Evolutionary conservation across 1,139 yeast genomes (phyloP).

Genomic region (Candida frijolesensis): DNA sequence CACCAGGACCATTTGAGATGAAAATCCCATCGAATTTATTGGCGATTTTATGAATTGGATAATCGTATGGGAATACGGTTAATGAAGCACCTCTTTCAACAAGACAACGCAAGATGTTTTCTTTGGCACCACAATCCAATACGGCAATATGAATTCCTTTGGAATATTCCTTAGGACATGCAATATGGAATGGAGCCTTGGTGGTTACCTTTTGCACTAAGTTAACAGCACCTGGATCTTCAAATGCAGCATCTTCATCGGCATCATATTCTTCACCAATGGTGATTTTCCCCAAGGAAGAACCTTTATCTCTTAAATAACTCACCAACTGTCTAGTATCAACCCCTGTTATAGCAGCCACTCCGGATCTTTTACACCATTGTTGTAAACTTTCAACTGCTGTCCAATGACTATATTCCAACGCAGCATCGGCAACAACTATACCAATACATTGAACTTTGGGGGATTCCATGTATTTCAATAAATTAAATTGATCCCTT

Average conservation of each 20-base stretch:
- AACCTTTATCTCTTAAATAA: constrained; percentile 92
- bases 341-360: constrained; percentile 95
- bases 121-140: constrained; percentile 97
- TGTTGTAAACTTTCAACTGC: constrained; percentile 93
- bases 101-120: constrained; percentile 89
- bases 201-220: constrained; percentile 94
- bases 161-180: constrained; percentile 61
- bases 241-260: constrained; percentile 87
- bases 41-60: constrained; percentile 89
- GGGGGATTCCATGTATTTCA: constrained; percentile 91
- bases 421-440: constrained; percentile 93
- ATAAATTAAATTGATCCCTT: constrained; percentile 79
- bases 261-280: constrained; percentile 91
- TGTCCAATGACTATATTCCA: constrained; percentile 97
- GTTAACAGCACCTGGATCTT: constrained; percentile 89
- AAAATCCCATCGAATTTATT: constrained; percentile 92
- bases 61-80: constrained; percentile 95
- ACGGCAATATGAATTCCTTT: constrained; percentile 82
- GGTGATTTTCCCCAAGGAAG: constrained; percentile 86
- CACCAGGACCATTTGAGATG: constrained; percentile 97
- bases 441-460: constrained; percentile 92
- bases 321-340: constrained; percentile 95
- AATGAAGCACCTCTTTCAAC: constrained; percentile 94
- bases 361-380: constrained; percentile 96
- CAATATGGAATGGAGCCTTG: constrained; percentile 88